These are phyloP conservation scores for Bretschneidera sinensis DNA, from an alignment of 345 rosid species.

Conservation along the genomic window DNA sequence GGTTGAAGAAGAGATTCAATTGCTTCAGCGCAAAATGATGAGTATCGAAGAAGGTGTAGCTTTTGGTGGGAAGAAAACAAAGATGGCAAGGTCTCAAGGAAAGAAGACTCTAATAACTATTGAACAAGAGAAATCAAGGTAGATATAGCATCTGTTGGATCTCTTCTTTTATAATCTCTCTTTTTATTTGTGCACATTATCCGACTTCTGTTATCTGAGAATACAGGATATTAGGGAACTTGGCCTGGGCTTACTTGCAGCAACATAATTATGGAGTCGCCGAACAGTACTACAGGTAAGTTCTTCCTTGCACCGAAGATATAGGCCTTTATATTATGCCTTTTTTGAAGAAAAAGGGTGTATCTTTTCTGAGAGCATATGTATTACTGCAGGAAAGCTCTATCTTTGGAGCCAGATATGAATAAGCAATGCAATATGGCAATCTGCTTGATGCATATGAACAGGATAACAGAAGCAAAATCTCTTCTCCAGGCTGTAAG, in stretches of 20 bases:
- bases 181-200: no score
- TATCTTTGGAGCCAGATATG: conserved; percentile 55
- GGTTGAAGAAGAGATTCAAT: conserved; percentile 70
- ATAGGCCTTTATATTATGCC: no score
- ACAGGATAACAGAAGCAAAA: conserved; percentile 62
- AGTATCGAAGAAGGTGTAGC: conserved; percentile 48
- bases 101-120: conserved; percentile 56
- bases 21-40: conserved; percentile 63
- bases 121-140: conserved; percentile 83
- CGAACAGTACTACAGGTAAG: conserved; percentile 64
- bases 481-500: conserved; percentile 47
- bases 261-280: conserved; percentile 64
- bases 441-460: conserved; percentile 66
- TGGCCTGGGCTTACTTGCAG: conserved; percentile 89
- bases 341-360: no score
- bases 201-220: not conserved
- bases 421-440: conserved; percentile 79
- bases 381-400: conserved; percentile 47
- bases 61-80: conserved; percentile 48
- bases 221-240: conserved; percentile 64
- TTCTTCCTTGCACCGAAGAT: not conserved
- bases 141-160: no score
- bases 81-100: conserved; percentile 67
- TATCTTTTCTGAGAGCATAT: no score
- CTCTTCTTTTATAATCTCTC: no score